Conservation (phyloP, 345 rosid species). For the Dovyalis caffra region DNA sequence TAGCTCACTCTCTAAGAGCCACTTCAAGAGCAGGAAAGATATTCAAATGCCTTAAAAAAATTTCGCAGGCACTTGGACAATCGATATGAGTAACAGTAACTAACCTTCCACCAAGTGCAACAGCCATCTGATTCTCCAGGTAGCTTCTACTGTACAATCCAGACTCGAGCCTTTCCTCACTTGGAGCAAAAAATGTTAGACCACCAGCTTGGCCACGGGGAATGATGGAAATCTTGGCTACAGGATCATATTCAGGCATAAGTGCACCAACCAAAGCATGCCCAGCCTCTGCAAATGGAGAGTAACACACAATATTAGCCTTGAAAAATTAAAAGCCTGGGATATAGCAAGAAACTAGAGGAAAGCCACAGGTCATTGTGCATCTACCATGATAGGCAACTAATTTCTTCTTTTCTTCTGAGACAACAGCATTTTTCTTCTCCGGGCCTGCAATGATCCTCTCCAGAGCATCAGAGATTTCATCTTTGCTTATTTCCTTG, state of each 20-base stretch:
- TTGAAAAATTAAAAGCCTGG: not conserved
- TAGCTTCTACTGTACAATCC: slow-evolving; percentile 95
- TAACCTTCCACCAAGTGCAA: slow-evolving; percentile 98
- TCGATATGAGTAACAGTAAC: slow-evolving; percentile 18
- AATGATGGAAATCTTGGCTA: slow-evolving; percentile 93
- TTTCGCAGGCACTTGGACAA: not conserved
- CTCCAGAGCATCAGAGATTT: slow-evolving; percentile 94
- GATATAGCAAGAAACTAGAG: not conserved
- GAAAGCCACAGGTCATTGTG: not conserved
- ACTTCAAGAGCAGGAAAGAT: not conserved
- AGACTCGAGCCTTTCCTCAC: slow-evolving; percentile 97
- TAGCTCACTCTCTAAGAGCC: not conserved
- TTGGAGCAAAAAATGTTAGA: slow-evolving; percentile 92
- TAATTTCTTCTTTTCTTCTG: slow-evolving; percentile 86
- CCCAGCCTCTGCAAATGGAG: slow-evolving; percentile 75
- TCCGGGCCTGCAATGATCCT: slow-evolving; percentile 99
- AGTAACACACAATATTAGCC: slow-evolving; percentile 4
- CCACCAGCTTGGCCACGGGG: slow-evolving; percentile 99
- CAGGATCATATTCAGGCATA: slow-evolving; percentile 97
- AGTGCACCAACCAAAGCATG: slow-evolving; percentile 96
- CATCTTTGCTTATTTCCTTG: slow-evolving; percentile 97
- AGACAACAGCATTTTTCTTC: slow-evolving; percentile 95
- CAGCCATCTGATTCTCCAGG: slow-evolving; percentile 98
- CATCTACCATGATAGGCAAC: slow-evolving; percentile 87
- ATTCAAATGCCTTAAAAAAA: not conserved